Evolutionary conservation across 2,329 filamentous ascomycete genomes (phyloP), one percentile per base, ranked within the genome.

Genomic region (Pezicula radicicola): DNA sequence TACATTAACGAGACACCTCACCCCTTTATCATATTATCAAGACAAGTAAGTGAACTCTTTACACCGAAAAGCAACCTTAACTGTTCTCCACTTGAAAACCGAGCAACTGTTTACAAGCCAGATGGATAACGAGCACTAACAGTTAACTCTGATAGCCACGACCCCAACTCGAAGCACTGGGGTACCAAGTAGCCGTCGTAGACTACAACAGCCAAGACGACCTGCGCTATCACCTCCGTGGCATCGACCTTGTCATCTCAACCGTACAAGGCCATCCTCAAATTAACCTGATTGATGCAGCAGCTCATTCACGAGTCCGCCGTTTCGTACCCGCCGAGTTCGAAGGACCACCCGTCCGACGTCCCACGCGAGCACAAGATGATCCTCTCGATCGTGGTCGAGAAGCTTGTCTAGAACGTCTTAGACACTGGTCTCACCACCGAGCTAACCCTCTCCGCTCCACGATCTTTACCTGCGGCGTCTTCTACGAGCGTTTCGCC

Each of bases 271-370:
- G 85, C 4, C 71, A 70, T 16, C 75, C 84, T 28, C 88, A 91
- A 64, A 75, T 90, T 42, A 81, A 82, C 55, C 78, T 91, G 30
- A 90, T 91, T 66, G 82, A 87, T 59, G 87, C 88, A 2, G 86
- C 88, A 1, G 80, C 84, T 15, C 72, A 76, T 47, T 81, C 79
- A 16, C 75, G 80, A 16, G 87, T 91, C 2, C 77, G 80, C 15
- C 78, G 82, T 35, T 91, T 91, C 62, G 83, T 89, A 3, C 87
- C 88, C 1, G 86, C 87, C 6, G 88, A 91, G 60, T 91, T 91
- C 60, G 86, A 90, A 70, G 88, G 88, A 1, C 73, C 74, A 30
- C 73, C 87, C 15, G 68, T 70, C 16, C 74, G 79, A 42, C 75
- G 86, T 46, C 76, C 79, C 1, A 56, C 40, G 49, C 47, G 56